These are phyloP conservation scores for Lactarius evosmus DNA, from an alignment of 768 basidiomycete species.

Conservation along the genomic window DNA sequence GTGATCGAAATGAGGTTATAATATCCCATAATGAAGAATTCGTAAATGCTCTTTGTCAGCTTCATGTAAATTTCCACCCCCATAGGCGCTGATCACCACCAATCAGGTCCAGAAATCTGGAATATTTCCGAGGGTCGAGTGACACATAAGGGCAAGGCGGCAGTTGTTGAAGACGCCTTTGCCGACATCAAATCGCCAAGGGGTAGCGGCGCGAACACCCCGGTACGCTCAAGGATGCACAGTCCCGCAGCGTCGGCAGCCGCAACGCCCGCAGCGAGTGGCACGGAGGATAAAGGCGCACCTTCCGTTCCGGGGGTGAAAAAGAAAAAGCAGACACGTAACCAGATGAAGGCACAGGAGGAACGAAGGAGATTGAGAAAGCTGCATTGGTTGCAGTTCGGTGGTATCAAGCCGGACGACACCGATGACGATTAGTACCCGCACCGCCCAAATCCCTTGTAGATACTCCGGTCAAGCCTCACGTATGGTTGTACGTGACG, in stretches of 20 bases:
- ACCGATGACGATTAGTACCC: conserved; percentile 49
- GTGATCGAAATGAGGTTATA: conserved; percentile 58
- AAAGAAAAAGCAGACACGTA: conserved; percentile 91
- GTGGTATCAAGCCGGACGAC: conserved; percentile 81
- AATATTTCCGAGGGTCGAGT: conserved; percentile 82
- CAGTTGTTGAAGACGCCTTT: conserved; percentile 82
- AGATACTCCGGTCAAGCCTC: conserved; percentile 1
- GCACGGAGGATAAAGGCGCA: conserved; percentile 57
- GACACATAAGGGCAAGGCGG: conserved; percentile 83
- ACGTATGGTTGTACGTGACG: conserved; percentile 1
- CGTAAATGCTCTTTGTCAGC: conserved; percentile 74
- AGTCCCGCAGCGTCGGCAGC: conserved; percentile 67
- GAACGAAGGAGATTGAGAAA: conserved; percentile 80
- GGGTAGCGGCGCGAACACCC: conserved; percentile 70
- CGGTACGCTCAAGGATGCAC: conserved; percentile 62
- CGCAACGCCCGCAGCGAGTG: conserved; percentile 76
- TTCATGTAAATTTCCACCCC: conserved; percentile 23
- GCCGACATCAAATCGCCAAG: conserved; percentile 64
- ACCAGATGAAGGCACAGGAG: conserved; percentile 85
- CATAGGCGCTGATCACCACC: conserved; percentile 28
- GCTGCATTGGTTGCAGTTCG: conserved; percentile 76
- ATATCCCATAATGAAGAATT: conserved; percentile 96
- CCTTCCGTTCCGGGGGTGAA: conserved; percentile 51
- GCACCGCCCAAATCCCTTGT: neutral
- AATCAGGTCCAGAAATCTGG: conserved; percentile 87